Evolutionary conservation across 805 yeast genomes (phyloP).

Genomic region (Yarrowia alimentaria): DNA sequence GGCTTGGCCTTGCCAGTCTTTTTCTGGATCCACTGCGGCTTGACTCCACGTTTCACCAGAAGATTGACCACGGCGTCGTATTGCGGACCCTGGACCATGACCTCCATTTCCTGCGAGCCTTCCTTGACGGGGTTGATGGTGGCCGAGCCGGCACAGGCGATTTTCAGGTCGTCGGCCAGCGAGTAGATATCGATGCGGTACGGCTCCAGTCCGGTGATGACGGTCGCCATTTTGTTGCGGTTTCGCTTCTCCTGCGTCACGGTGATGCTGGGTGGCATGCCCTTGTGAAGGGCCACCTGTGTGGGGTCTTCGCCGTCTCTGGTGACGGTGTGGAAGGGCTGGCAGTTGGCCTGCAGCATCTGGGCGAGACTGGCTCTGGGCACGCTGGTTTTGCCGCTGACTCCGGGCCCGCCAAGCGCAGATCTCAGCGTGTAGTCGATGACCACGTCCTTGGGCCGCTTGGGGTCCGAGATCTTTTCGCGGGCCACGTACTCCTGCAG

Average conservation of each 20-base stretch:
- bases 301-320: slow-evolving; percentile 45
- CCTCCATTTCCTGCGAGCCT: slow-evolving; percentile 62
- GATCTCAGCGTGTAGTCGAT: slow-evolving; percentile 55
- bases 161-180: slow-evolving; percentile 66
- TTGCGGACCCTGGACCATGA: slow-evolving; percentile 91
- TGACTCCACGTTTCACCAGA: slow-evolving; percentile 61
- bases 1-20: slow-evolving; percentile 20
- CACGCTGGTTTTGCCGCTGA: slow-evolving; percentile 31
- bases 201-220: slow-evolving; percentile 64
- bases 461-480: slow-evolving; percentile 51
- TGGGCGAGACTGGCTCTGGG: slow-evolving; percentile 42
- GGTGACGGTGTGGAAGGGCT: slow-evolving; percentile 49
- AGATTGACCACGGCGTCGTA: slow-evolving; percentile 58
- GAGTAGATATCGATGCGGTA: slow-evolving; percentile 63
- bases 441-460: slow-evolving; percentile 53
- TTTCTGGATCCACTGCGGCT: slow-evolving; percentile 58
- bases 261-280: slow-evolving; percentile 63
- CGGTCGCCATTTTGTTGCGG: slow-evolving; percentile 78
- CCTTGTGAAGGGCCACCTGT: slow-evolving; percentile 45
- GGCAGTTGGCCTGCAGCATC: slow-evolving; percentile 48
- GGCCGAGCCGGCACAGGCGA: slow-evolving; percentile 85
- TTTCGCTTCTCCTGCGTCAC: slow-evolving; percentile 72
- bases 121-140: slow-evolving; percentile 47
- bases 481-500: slow-evolving; percentile 56
- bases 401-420: slow-evolving; percentile 42